phyloP scores from a whole-genome alignment of 345 rosid genomes.

The Excoecaria agallocha region DNA sequence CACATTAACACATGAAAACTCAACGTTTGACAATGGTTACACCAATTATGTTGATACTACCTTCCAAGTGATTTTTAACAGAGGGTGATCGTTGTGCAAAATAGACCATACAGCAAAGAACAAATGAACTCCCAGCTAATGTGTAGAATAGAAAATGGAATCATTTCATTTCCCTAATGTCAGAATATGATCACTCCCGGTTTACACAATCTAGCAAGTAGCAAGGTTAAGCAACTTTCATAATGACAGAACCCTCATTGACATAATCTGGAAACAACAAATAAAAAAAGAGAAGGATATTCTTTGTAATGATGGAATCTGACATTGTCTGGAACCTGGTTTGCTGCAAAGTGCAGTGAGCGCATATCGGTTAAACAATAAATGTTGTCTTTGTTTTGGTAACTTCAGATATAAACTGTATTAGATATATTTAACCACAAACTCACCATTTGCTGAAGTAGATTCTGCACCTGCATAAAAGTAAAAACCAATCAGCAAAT shows the following conservation, averaged over 20 bases:
- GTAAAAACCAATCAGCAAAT: slow-evolving; percentile 7
- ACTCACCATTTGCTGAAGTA: slow-evolving; percentile 74
- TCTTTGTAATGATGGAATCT: slow-evolving; percentile 77
- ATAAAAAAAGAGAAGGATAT: slow-evolving; percentile 26
- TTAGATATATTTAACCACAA: slow-evolving; percentile 12
- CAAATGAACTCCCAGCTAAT: neutral
- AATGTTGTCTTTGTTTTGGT: neutral
- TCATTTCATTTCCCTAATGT: neutral
- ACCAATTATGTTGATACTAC: neutral
- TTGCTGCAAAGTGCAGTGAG: slow-evolving; percentile 64
- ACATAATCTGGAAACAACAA: neutral
- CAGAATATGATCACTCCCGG: neutral
- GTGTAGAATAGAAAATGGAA: neutral
- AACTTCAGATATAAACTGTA: neutral
- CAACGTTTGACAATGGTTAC: too few relatives aligned
- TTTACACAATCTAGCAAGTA: neutral
- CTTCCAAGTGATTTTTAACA: neutral
- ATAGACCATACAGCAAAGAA: slow-evolving; percentile 1
- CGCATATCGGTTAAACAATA: neutral
- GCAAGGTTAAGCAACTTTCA: neutral
- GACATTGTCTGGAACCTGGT: slow-evolving; percentile 91
- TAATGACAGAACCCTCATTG: neutral
- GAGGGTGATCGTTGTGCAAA: neutral
- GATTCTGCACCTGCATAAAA: slow-evolving; percentile 56
- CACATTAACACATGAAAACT: neutral